Base-by-base conservation (phyloP, 2,329 filamentous ascomycete genomes). In the Corynespora cassiicola region DNA sequence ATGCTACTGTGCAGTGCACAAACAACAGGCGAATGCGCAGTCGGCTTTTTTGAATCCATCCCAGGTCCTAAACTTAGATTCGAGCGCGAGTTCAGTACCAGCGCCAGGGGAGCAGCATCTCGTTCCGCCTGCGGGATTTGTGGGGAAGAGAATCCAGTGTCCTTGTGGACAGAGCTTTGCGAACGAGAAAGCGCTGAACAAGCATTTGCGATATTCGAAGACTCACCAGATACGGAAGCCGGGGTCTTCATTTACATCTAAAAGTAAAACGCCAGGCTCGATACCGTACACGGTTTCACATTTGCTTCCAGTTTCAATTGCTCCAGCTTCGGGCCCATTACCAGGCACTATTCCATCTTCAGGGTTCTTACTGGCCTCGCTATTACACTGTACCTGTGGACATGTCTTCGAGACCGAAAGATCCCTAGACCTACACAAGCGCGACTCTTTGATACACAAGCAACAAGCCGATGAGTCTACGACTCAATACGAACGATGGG, bases 401-500 rank as follows among this genome's bases (percentile, higher is more conserved):
- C 36, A 32, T 27, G 19, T 25, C 22, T 39, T 39, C 18, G 36
- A 39, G 29, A 31, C 36, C 15, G 10, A 39, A 33, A 22, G 22
- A 28, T 12, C 29, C 23, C 30, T 32, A 10, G 15, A 39, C 20
- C 23, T 39, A 28, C 36, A 39, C 24, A 33, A 39, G 36, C 36
- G 30, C 36, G 22, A 39, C 36, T 39, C 19, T 39, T 28, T 39
- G 30, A 33, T 28, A 17, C 22, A 33, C 29, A 33, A 26, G 36
- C 29, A 24, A 28, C 22, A 39, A 39, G 36, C 36, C 24, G 30
- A 39, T n/a, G n/a, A n/a, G n/a, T n/a, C n/a, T n/a, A n/a, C n/a
- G n/a, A n/a, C n/a, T n/a, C n/a, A n/a, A n/a, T n/a, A n/a, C n/a
- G n/a, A n/a, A n/a, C n/a, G n/a, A n/a, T n/a, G n/a, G n/a, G n/a